Base-by-base conservation (phyloP, 2,329 filamentous ascomycete species). In the Penicillium palitans region DNA sequence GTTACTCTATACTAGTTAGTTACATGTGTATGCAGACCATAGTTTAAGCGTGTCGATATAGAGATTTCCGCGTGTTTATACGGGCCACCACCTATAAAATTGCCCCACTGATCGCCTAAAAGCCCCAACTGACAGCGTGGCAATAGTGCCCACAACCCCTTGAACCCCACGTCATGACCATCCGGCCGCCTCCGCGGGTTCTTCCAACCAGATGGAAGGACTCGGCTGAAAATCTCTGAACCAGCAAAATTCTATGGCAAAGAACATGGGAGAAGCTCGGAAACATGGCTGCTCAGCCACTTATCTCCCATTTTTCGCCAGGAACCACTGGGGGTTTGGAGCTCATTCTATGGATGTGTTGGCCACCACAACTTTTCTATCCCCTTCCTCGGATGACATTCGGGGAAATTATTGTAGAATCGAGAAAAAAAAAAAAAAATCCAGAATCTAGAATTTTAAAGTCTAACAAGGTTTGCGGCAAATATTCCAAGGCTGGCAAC, bases 151-250 rank as follows among this genome's bases (percentile, higher is more conserved):
- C 52, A 53, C 27, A 45, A 19, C 31, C 48, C 44, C 52, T 55
- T 2, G 17, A 47, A 42, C 25, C 29, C 54, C 52, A 62, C 60
- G 61, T 65, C 63, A 64, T 60, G 39, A 19, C 47, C 35, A 48
- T 54, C 63, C 57, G 57, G 2, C 21, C 8, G n/a, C 44, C 42
- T 56, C 63, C 63, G 57, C n/a, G 54, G 54, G 61, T 63, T 61
- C 58, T 56, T 40, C 52, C 45, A 54, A 40, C 44, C 48, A 51
- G 46, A 40, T 33, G 7, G 21, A 33, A 44, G 29, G 40, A 49
- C n/a, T 9, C 24, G 7, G 8, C 9, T 7, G 3, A 19, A n/a
- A 51, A 37, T 49, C 13, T 25, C 27, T n/a, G 25, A 47, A 44
- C 42, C 41, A 52, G 19, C 24, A 21, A 29, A 48, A 19, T 25